Base-by-base conservation (phyloP, 2,329 filamentous ascomycete genomes). In the Ceratocystis variospora region DNA sequence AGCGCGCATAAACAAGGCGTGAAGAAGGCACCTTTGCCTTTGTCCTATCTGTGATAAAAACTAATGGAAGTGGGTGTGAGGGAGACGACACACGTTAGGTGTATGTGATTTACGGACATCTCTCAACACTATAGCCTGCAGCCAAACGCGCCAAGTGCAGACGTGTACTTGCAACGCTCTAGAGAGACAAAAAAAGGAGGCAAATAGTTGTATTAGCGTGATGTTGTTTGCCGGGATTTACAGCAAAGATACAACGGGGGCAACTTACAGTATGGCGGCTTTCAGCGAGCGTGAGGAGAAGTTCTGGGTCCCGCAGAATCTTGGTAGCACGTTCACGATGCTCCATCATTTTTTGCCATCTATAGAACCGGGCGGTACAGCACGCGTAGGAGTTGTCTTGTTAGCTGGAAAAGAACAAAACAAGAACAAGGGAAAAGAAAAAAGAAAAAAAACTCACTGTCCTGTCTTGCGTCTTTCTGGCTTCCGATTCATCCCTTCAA, bases 201-300 rank as follows among this genome's bases (percentile, higher is more conserved):
- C 17, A 6, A 15, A n/a, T 57, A n/a, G 15, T 19, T 41, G 0
- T 63, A n/a, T 57, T 44, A 55, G 48, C 15, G 2, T 8, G 2
- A n/a, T 25, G 5, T 5, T 17, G 45, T 19, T n/a, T 12, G 31
- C 1, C 15, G 10, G 48, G 61, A 41, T 55, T 10, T 22, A 45
- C 8, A 55, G 17, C 15, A 22, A 25, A 17, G 6, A 33, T 22
- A 44, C 10, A 37, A 2, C 55, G n/a, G 8, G 44, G 46, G 33
- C 6, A 15, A 61, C 81, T 70, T 72, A 86, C 84, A 70, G 84
- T 80, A 41, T 78, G 77, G 37, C 77, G 76, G 69, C 79, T 79
- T 69, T 81, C 78, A 1, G 84, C 81, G 53, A 83, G 79, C 76
- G 83, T 83, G 77, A 84, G 81, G 61, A 87, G 74, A 66, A 82